These are phyloP conservation scores for Asparagopsis taxiformis DNA, from an alignment of 31 red algal genomes.

Conservation along the genomic window DNA sequence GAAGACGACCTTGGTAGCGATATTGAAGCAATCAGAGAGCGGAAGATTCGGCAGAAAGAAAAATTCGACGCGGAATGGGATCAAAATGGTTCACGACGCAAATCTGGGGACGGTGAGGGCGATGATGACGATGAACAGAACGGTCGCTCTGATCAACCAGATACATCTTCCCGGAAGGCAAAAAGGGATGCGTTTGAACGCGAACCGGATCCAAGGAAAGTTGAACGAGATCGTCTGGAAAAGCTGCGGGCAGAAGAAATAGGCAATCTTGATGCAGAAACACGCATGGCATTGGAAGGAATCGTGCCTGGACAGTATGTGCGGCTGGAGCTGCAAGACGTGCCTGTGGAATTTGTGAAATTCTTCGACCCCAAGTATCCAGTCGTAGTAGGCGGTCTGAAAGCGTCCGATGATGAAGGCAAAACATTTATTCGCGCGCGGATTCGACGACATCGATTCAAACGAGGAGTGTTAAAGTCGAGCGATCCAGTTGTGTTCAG, in stretches of 20 bases:
- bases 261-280: constrained; percentile 54
- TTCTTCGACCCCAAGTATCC: constrained; percentile 85
- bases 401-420: constrained; percentile 72
- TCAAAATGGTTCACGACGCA: not conserved
- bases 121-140: not conserved
- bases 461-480: constrained; percentile 94
- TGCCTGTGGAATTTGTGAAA: constrained; percentile 93
- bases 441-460: constrained; percentile 94
- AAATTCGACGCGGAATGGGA: constrained; percentile 49
- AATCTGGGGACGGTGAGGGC: not conserved
- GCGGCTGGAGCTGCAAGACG: constrained; percentile 86
- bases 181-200: constrained; percentile 38
- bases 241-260: constrained; percentile 61
- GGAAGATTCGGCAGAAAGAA: constrained; percentile 51
- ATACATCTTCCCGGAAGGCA: constrained; percentile 45
- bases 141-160: not conserved
- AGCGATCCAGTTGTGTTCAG: constrained; percentile 94
- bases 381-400: constrained; percentile 87
- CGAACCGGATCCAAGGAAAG: constrained; percentile 51
- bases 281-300: constrained; percentile 78
- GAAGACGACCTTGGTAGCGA: constrained; percentile 4
- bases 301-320: constrained; percentile 94
- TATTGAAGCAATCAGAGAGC: constrained; percentile 23
- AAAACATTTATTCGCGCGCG: constrained; percentile 72
- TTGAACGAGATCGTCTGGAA: constrained; percentile 59